These are phyloP conservation scores for Anisogramma anomala DNA, from an alignment of 2,329 filamentous ascomycete species.

Conservation along the genomic window DNA sequence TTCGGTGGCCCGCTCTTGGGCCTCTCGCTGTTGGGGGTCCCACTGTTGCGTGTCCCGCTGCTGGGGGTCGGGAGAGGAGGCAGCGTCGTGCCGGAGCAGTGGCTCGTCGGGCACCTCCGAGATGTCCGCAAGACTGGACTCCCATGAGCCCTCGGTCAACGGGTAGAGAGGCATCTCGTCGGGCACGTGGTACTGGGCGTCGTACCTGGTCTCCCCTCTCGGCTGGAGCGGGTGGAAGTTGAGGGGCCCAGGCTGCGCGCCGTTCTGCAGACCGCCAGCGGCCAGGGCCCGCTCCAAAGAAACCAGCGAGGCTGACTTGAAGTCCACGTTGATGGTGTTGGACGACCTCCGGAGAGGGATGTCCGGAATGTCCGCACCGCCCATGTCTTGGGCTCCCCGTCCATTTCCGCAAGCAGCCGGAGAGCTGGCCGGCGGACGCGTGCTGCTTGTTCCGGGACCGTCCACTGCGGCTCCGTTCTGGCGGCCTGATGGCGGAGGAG, in stretches of 20 bases:
- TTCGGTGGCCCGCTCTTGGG: too few species aligned
- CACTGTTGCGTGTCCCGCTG: too few species aligned
- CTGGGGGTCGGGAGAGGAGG: background rate
- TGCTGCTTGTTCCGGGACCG: background rate
- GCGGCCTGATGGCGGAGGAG: background rate
- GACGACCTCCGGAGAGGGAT: constrained; percentile 12
- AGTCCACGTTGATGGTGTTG: constrained; percentile 1
- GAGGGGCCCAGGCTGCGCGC: background rate
- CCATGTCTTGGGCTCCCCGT: background rate
- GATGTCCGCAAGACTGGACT: constrained; percentile 8
- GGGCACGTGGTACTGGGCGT: background rate
- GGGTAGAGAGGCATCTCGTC: background rate
- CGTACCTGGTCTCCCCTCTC: constrained; percentile 8
- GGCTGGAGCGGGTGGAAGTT: constrained; percentile 4
- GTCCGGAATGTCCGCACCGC: constrained; percentile 10
- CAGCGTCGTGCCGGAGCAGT: background rate
- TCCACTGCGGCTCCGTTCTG: background rate
- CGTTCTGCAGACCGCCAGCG: background rate
- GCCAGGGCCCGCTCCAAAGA: constrained; percentile 6
- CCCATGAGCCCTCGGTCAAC: constrained; percentile 6
- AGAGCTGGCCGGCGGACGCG: background rate
- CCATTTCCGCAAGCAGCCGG: background rate
- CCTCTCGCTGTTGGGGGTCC: too few species aligned
- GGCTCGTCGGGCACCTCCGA: constrained; percentile 6
- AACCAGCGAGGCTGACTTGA: constrained; percentile 1